Conservation (phyloP, 768 basidiomycete genomes). For the Phylloporus sp. region DNA sequence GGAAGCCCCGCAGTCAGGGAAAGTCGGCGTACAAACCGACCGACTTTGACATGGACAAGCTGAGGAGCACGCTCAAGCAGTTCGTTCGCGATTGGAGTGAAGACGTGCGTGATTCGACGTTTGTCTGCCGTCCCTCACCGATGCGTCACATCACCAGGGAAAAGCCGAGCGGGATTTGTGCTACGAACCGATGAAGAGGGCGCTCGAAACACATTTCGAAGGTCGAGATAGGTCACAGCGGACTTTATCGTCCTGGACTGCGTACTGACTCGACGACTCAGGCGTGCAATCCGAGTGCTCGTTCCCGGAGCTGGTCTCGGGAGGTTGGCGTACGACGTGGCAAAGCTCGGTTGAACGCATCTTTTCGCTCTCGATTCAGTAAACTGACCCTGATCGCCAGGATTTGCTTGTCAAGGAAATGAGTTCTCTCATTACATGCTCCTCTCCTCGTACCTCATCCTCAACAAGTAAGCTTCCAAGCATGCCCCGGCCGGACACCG, state of each 20-base stretch:
- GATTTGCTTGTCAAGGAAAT: constrained; percentile 89
- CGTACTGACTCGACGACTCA: constrained; percentile 15
- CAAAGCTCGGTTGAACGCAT: constrained; percentile 56
- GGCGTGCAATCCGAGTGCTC: constrained; percentile 63
- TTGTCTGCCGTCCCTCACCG: neutral
- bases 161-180: constrained; percentile 67
- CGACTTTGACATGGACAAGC: constrained; percentile 83
- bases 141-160: constrained; percentile 44
- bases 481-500: neutral
- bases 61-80: constrained; percentile 88
- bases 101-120: constrained; percentile 45
- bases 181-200: constrained; percentile 79
- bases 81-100: constrained; percentile 91
- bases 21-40: constrained; percentile 43
- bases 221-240: constrained; percentile 41
- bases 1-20: constrained; percentile 3
- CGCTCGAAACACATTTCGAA: constrained; percentile 59
- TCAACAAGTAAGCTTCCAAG: constrained; percentile 62
- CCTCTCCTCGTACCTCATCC: constrained; percentile 78
- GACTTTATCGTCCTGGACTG: neutral
- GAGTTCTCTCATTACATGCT: constrained; percentile 97
- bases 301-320: constrained; percentile 91
- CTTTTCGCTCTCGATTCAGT: neutral
- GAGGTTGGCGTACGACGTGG: constrained; percentile 83
- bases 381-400: constrained; percentile 35